phyloP scores from a whole-genome alignment of 345 rosid genomes.

The Arabis hirsuta region DNA sequence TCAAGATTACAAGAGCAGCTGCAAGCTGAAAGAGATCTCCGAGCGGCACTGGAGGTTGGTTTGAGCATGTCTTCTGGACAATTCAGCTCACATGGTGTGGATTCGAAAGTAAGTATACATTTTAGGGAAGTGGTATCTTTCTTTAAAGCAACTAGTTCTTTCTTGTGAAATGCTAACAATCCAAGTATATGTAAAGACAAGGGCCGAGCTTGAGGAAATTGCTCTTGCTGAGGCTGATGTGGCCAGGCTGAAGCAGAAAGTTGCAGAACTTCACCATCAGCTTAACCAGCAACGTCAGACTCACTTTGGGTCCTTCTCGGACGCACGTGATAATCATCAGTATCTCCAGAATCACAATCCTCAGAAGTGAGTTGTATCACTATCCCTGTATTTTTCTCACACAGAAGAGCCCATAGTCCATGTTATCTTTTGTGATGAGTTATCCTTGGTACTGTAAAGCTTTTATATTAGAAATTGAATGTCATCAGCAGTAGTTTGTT shows the following conservation, averaged over 20 bases:
- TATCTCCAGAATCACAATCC: slow-evolving; percentile 74
- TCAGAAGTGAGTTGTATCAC: slow-evolving; percentile 70
- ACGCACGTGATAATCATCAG: slow-evolving; percentile 74
- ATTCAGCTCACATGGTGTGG: slow-evolving; percentile 84
- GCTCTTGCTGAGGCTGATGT: slow-evolving; percentile 99
- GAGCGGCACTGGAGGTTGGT: slow-evolving; percentile 97
- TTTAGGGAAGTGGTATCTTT: slow-evolving; percentile 22
- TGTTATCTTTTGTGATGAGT: slow-evolving; percentile 5
- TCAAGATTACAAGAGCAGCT: slow-evolving; percentile 97
- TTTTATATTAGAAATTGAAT: background rate
- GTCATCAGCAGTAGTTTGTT: slow-evolving; percentile 17
- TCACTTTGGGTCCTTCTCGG: slow-evolving; percentile 80
- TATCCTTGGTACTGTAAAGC: slow-evolving; percentile 14
- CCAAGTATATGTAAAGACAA: slow-evolving; percentile 67
- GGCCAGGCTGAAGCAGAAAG: slow-evolving; percentile 97
- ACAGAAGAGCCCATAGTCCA: slow-evolving; percentile 10
- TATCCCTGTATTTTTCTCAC: slow-evolving; percentile 16
- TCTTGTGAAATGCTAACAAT: slow-evolving; percentile 39
- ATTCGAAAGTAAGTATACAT: slow-evolving; percentile 73
- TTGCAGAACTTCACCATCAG: slow-evolving; percentile 98
- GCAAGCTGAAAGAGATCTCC: slow-evolving; percentile 98
- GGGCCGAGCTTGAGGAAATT: slow-evolving; percentile 99
- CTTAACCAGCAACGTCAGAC: slow-evolving; percentile 95
- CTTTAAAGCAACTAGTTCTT: background rate
- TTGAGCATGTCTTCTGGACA: slow-evolving; percentile 99